phyloP scores from a whole-genome alignment of 108 stramenopile genomes.

The Chaetoceros muelleri region DNA sequence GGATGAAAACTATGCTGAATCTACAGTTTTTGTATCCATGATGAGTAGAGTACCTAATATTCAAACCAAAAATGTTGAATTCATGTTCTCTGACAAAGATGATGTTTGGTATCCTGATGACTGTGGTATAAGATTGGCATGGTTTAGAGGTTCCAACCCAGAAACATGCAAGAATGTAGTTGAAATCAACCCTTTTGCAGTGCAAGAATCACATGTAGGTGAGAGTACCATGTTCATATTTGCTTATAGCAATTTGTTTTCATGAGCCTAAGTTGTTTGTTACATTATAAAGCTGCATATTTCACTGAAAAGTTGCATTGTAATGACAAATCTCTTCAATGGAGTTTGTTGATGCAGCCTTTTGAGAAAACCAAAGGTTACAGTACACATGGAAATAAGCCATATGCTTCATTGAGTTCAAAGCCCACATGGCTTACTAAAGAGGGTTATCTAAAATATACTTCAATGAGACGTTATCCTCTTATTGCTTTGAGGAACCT shows the following conservation, averaged over 20 bases:
- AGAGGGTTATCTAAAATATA: constrained; percentile 18
- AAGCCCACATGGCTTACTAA: constrained; percentile 21
- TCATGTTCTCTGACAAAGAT: constrained; percentile 1
- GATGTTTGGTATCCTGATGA: constrained; percentile 13
- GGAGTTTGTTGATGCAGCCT: constrained; percentile 6
- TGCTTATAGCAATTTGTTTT: no score
- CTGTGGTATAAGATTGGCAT: constrained; percentile 18
- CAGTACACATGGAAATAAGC: constrained; percentile 14
- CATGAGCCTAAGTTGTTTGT: constrained; percentile 4
- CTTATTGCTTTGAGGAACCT: constrained; percentile 25
- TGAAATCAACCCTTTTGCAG: no score
- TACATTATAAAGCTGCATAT: constrained; percentile 3
- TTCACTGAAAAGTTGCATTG: constrained; percentile 13
- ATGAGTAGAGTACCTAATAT: constrained; percentile 2
- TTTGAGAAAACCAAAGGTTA: neutral
- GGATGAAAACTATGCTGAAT: constrained; percentile 9
- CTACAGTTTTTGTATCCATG: constrained; percentile 3
- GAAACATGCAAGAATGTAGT: no score
- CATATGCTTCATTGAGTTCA: constrained; percentile 12
- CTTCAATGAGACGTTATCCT: constrained; percentile 27
- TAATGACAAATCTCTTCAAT: constrained; percentile 3
- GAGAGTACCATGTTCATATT: no score
- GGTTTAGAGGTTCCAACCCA: constrained; percentile 34
- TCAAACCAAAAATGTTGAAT: constrained; percentile 7
- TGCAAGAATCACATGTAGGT: no score